Evolutionary conservation across 257 asterid species (phyloP).

Genomic region (Solanum sejunctum): DNA sequence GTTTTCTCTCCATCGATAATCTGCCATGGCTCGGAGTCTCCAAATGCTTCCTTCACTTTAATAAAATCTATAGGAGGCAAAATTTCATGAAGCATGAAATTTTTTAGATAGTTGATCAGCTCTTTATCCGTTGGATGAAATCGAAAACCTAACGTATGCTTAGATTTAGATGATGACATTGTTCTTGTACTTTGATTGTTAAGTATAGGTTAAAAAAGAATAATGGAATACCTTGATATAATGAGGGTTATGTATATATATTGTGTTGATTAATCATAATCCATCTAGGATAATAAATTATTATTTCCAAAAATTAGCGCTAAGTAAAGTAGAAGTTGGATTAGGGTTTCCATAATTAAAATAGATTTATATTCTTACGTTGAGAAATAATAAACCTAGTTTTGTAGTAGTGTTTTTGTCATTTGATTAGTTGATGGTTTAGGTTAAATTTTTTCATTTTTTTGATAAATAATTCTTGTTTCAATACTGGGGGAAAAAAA

Average conservation of each 20-base stretch:
- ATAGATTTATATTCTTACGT: too few relatives aligned
- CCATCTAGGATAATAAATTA: not conserved
- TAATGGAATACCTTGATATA: too few relatives aligned
- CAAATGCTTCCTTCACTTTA: not conserved
- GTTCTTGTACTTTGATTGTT: not conserved
- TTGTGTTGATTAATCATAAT: not conserved
- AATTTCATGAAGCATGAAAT: not conserved
- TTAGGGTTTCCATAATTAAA: too few relatives aligned
- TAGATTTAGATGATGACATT: not conserved
- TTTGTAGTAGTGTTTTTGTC: too few relatives aligned
- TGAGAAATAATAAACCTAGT: too few relatives aligned
- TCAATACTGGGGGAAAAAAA: too few relatives aligned
- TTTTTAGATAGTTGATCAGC: not conserved
- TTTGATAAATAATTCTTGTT: too few relatives aligned
- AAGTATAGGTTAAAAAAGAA: too few relatives aligned
- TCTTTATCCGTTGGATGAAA: not conserved
- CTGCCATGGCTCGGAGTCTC: not conserved
- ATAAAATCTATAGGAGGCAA: not conserved
- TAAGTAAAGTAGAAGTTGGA: too few relatives aligned
- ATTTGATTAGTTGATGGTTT: too few relatives aligned
- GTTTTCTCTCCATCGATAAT: not conserved
- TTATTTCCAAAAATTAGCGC: too few relatives aligned
- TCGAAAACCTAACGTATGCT: not conserved
- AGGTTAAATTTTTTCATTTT: too few relatives aligned
- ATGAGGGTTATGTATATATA: not conserved